These are phyloP conservation scores for Aspergillus sp. DNA, from an alignment of 2,329 filamentous ascomycete genomes.

Conservation along the genomic window DNA sequence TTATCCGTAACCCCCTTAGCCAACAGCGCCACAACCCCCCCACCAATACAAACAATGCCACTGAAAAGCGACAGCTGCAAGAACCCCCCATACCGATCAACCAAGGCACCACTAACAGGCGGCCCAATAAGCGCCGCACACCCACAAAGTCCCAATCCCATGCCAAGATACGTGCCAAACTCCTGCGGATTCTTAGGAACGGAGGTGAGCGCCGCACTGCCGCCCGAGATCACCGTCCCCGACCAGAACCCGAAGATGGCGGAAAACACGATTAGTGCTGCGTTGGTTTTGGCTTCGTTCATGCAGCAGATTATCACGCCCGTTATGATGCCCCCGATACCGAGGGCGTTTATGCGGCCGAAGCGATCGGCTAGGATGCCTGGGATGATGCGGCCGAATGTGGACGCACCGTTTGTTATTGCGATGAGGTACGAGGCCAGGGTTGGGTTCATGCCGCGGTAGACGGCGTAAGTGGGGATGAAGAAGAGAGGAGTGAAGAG, in stretches of 20 bases:
- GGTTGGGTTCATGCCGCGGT: slow-evolving; percentile 12
- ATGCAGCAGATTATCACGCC: slow-evolving; percentile 35
- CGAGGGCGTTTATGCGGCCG: slow-evolving; percentile 38
- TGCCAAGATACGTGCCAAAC: slow-evolving; percentile 44
- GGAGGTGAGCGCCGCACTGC: slow-evolving; percentile 36
- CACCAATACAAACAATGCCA: slow-evolving; percentile 23
- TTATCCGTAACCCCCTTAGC: slow-evolving; percentile 38
- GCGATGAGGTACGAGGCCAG: slow-evolving; percentile 33
- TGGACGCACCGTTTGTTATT: slow-evolving; percentile 34
- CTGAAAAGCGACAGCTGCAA: slow-evolving; percentile 39
- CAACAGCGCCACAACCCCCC: slow-evolving; percentile 29
- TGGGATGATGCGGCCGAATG: slow-evolving; percentile 34
- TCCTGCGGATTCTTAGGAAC: slow-evolving; percentile 26
- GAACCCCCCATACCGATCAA: slow-evolving; percentile 45
- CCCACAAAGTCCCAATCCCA: slow-evolving; percentile 31
- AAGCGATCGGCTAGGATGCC: slow-evolving; percentile 35
- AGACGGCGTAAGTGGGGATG: slow-evolving; percentile 27
- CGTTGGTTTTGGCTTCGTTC: slow-evolving; percentile 22
- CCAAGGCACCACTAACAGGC: slow-evolving; percentile 48
- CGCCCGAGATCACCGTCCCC: slow-evolving; percentile 40
- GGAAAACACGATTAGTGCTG: slow-evolving; percentile 32
- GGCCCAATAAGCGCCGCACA: slow-evolving; percentile 51
- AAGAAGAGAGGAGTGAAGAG: slow-evolving; percentile 34
- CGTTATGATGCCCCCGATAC: slow-evolving; percentile 22
- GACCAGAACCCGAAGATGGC: slow-evolving; percentile 43